Evolutionary conservation across 768 basidiomycete species (phyloP).

Genomic region (Ramaria sp.): DNA sequence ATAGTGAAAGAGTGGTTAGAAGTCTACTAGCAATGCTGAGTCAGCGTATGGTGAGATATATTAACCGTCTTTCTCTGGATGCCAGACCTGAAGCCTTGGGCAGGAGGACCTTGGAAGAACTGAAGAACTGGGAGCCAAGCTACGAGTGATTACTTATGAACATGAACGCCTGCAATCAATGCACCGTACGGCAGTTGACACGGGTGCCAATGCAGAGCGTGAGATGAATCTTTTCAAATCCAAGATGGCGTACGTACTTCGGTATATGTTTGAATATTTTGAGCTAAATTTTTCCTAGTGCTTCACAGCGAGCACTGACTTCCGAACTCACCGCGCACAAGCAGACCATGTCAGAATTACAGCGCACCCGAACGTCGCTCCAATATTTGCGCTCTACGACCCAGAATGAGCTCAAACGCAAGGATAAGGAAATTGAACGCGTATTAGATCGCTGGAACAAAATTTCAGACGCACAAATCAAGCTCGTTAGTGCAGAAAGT

Average conservation of each 20-base stretch:
- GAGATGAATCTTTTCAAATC: conserved; percentile 67
- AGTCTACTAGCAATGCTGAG: conserved; percentile 69
- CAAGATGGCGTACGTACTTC: conserved; percentile 48
- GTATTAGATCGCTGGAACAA: conserved; percentile 68
- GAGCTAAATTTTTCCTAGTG: conserved; percentile 6
- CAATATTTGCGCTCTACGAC: conserved; percentile 62
- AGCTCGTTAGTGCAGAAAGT: conserved; percentile 35
- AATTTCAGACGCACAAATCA: conserved; percentile 56
- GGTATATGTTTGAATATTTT: not conserved
- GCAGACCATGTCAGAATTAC: conserved; percentile 57
- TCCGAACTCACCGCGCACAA: conserved; percentile 54
- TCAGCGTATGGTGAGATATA: conserved; percentile 51
- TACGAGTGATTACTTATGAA: conserved; percentile 72
- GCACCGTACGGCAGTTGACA: conserved; percentile 48
- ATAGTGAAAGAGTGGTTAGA: conserved; percentile 52
- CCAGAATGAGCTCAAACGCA: conserved; percentile 65
- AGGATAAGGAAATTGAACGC: conserved; percentile 69
- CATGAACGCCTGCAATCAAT: conserved; percentile 63
- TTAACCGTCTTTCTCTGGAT: conserved; percentile 12
- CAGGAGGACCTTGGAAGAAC: conserved; percentile 71
- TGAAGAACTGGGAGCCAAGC: conserved; percentile 64
- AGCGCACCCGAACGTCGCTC: conserved; percentile 57
- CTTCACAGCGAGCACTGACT: conserved; percentile 40
- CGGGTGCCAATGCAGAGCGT: conserved; percentile 63
- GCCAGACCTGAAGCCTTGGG: not conserved